Evolutionary conservation across 2,329 filamentous ascomycete species (phyloP).

Genomic region (Biscogniauxia sp.): DNA sequence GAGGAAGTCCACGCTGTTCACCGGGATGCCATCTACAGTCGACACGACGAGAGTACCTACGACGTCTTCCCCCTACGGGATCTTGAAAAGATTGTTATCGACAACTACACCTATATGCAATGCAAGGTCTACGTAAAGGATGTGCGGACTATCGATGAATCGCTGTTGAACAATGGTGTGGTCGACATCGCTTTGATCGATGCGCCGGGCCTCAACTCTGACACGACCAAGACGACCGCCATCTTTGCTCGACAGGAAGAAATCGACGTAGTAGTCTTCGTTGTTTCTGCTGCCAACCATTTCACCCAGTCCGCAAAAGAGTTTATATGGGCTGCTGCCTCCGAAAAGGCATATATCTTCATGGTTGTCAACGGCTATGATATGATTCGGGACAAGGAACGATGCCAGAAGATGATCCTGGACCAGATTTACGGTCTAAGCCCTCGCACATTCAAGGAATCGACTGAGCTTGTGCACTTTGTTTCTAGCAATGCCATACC

Average conservation of each 20-base stretch:
- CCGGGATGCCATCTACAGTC: constrained; percentile 74
- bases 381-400: constrained; percentile 84
- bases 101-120: constrained; percentile 84
- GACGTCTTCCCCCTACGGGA: constrained; percentile 77
- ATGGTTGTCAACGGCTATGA: constrained; percentile 98
- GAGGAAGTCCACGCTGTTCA: constrained; percentile 97
- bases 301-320: constrained; percentile 98
- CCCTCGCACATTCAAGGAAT: constrained; percentile 88
- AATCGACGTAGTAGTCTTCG: constrained; percentile 97
- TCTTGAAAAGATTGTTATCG: constrained; percentile 83
- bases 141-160: constrained; percentile 84
- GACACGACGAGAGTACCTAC: constrained; percentile 91
- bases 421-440: constrained; percentile 88
- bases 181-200: constrained; percentile 98
- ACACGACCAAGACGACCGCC: constrained; percentile 95
- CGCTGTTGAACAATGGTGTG: constrained; percentile 92
- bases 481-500: constrained; percentile 96
- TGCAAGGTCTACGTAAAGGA: constrained; percentile 98
- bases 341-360: constrained; percentile 98
- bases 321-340: constrained; percentile 91
- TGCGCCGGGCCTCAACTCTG: constrained; percentile 90
- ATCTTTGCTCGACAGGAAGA: constrained; percentile 97
- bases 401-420: constrained; percentile 89
- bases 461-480: constrained; percentile 90
- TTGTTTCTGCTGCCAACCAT: constrained; percentile 95